Evolutionary conservation across 345 rosid species (phyloP).

Genomic region (Corymbia maculata): DNA sequence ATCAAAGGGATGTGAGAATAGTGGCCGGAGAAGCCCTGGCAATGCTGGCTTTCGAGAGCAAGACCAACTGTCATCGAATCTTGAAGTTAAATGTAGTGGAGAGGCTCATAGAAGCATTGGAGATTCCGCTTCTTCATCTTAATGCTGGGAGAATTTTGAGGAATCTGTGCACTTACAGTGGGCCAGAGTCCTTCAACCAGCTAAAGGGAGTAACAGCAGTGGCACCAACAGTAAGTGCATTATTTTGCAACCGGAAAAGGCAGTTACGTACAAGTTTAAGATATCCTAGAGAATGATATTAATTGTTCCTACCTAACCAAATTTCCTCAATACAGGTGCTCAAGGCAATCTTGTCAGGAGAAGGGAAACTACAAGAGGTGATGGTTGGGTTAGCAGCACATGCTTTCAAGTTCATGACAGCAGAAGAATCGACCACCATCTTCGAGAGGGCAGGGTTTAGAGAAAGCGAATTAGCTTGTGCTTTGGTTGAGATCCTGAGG

Average conservation of each 20-base stretch:
- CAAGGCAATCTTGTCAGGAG: conserved; percentile 45
- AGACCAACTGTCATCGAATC: conserved; percentile 48
- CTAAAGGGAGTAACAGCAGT: conserved; percentile 40
- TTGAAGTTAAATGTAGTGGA: conserved; percentile 35
- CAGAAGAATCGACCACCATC: conserved; percentile 29
- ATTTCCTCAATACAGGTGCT: conserved; percentile 39
- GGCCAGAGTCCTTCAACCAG: conserved; percentile 32
- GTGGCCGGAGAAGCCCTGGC: conserved; percentile 83
- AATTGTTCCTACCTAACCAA: background rate
- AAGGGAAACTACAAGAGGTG: conserved; percentile 68
- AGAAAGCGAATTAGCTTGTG: conserved; percentile 27
- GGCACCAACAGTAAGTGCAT: conserved; percentile 49
- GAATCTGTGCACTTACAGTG: conserved; percentile 44
- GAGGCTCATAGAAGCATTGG: conserved; percentile 45
- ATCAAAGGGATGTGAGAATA: conserved; percentile 25
- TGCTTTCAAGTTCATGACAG: conserved; percentile 41
- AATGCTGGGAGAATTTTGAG: conserved; percentile 62
- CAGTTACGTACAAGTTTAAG: background rate
- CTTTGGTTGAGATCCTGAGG: conserved; percentile 34
- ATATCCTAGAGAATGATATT: background rate
- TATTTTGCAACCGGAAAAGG: background rate
- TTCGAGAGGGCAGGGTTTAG: conserved; percentile 29
- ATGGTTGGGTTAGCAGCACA: conserved; percentile 59
- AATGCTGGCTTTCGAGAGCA: conserved; percentile 66
- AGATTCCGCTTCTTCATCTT: conserved; percentile 32